phyloP scores from a whole-genome alignment of 2,329 filamentous ascomycete species.

The Verticillium longisporum region DNA sequence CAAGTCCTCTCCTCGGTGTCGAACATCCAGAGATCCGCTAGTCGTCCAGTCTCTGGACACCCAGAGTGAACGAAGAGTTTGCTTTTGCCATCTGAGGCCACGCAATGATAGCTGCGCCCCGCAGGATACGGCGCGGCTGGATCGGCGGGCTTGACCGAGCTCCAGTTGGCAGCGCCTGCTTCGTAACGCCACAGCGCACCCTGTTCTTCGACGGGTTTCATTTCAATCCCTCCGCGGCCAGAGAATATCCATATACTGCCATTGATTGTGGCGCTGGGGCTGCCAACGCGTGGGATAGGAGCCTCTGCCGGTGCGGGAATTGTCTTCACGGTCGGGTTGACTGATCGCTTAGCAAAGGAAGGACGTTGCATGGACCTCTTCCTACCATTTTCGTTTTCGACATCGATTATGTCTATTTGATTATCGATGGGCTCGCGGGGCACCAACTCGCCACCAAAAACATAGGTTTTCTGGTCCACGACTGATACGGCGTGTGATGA shows the following conservation, averaged over 20 bases:
- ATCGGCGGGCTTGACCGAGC: constrained; percentile 28
- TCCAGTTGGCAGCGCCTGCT: constrained; percentile 33
- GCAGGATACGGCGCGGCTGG: constrained; percentile 30
- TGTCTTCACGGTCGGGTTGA: constrained; percentile 6
- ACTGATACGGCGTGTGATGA: constrained; percentile 43
- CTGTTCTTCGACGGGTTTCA: constrained; percentile 52
- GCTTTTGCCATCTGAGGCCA: constrained; percentile 27
- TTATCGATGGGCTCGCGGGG: constrained; percentile 44
- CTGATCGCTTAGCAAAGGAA: not conserved
- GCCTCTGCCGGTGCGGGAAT: constrained; percentile 14
- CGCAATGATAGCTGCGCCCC: constrained; percentile 50
- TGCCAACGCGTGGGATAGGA: constrained; percentile 50
- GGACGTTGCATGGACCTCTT: too few relatives aligned
- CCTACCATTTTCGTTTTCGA: constrained; percentile 7
- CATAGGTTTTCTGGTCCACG: constrained; percentile 26
- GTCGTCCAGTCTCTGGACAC: constrained; percentile 47
- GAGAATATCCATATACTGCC: constrained; percentile 53
- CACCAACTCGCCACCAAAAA: constrained; percentile 46
- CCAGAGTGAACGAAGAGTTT: constrained; percentile 55
- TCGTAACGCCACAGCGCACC: constrained; percentile 52
- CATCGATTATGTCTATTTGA: constrained; percentile 31
- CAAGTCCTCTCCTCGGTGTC: constrained; percentile 36
- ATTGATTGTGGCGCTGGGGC: constrained; percentile 36
- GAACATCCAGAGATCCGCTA: constrained; percentile 57
- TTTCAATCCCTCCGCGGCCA: constrained; percentile 52